phyloP scores from a whole-genome alignment of 2,329 filamentous ascomycete genomes.

The Fusarium udum region DNA sequence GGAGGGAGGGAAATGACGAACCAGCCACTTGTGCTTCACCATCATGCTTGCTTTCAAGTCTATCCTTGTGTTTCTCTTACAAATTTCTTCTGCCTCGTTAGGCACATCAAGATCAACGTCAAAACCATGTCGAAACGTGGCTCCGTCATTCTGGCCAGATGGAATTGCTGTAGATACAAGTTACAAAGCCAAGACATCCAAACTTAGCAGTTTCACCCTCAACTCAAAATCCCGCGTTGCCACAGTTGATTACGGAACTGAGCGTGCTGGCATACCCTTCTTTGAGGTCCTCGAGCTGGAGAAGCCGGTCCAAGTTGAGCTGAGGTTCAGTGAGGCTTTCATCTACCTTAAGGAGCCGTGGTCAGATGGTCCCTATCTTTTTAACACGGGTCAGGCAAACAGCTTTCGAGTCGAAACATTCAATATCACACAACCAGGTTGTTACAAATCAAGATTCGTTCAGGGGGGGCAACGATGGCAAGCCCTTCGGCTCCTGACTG shows the following conservation, averaged over 20 bases:
- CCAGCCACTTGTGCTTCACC: neutral
- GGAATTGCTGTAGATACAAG: neutral
- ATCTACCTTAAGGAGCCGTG: neutral
- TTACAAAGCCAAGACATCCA: conserved; percentile 12
- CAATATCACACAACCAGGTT: conserved; percentile 1
- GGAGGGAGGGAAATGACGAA: neutral
- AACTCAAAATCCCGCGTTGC: neutral
- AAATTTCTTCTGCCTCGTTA: neutral
- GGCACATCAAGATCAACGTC: neutral
- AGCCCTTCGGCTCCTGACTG: neutral
- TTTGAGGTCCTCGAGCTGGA: neutral
- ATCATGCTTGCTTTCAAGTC: neutral
- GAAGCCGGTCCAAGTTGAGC: neutral
- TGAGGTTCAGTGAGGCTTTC: neutral
- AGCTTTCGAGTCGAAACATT: conserved; percentile 12
- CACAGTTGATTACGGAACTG: conserved; percentile 1
- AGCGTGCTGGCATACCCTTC: neutral
- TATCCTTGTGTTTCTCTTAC: neutral
- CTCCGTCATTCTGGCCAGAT: neutral
- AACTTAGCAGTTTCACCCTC: neutral
- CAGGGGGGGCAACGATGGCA: conserved; percentile 9
- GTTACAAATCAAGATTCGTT: neutral
- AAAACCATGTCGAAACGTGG: neutral
- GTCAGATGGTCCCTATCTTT: conserved; percentile 1
- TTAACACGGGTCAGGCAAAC: neutral